Base-by-base conservation (phyloP, 31 red algal species). In the Endocladia muricata region DNA sequence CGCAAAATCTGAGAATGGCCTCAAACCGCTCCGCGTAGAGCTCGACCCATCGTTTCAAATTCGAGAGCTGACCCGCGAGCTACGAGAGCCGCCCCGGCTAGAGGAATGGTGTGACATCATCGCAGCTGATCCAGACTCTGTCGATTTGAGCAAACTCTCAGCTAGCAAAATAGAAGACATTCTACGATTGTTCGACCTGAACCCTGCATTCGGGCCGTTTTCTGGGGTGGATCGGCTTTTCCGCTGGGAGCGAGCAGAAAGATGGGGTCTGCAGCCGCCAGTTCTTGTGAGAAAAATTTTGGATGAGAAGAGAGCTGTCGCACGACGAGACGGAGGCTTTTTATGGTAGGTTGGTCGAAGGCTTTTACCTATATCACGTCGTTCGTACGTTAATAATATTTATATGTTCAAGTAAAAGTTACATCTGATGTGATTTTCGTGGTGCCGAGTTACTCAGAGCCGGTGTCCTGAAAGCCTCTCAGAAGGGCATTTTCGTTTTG, bases 101-200 rank as follows among this genome's bases (percentile, higher is more conserved):
- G 55, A 74, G 64, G 70, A 75, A 2, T 84, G 81, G 69, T 3
- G 1, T 8, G 70, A 64, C 47, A 41, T 84, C 26, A 25, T 29
- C 17, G 51, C 69, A 39, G 41, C 41, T 4, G n/a, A 51, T 29
- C 60, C 54, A 2, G 19, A 41, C 23, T 7, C 30, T 4, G 4
- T 75, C 13, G 67, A 54, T 15, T 26, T 84, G 2, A 32, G 37
- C 55, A 31, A 55, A 13, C 58, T 84, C 3, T 55, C 68, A 30
- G 31, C 47, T 23, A 41, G 70, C 37, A 41, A 86, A 61, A 33
- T 78, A 37, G 72, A 77, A 26, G 37, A 89, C 30, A 44, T 59
- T 40, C 67, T 93, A 19, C 90, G 90, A 25, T 30, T 79, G 23
- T 93, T 93, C 77, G 90, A 93, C 41, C 70, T 86, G 6, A 77